Base-by-base conservation (phyloP, 2,329 filamentous ascomycete species). In the Paraconiothyrium brasiliense region DNA sequence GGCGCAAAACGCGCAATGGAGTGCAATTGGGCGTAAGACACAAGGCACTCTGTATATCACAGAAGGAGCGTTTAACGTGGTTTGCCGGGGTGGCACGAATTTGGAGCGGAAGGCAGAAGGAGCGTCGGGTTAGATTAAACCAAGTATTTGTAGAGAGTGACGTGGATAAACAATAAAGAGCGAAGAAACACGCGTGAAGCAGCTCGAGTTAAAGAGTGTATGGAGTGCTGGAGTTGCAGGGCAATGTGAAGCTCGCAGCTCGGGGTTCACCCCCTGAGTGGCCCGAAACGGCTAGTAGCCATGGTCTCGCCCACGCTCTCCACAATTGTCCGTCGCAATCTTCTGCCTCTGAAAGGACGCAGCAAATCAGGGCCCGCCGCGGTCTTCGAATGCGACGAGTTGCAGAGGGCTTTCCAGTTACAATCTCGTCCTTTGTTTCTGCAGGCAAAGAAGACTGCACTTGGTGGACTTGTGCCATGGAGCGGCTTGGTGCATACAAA, bases 161-260 rank as follows among this genome's bases (percentile, higher is more conserved):
- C 68, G 51, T 66, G 62, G 66, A 71, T 66, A 72, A 74, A 74
- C 64, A 65, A 63, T 68, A 70, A 68, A 61, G 61, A 54, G 49
- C 62, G 66, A 67, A 67, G 70, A 74, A 74, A 77, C 69, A 66
- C 62, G 61, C 68, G 68, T 73, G 74, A 78, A 63, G 71, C 71
- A 71, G 67, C 66, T 60, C 63, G 70, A 71, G 70, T 71, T 68
- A 74, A 73, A 60, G 67, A 72, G 71, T 66, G 65, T 67, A 67
- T 64, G 61, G 66, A 62, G 41, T 54, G 43, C 61, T 60, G 67
- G 71, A 70, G 68, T 66, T 62, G 67, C 68, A n/a, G 54, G 20
- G 30, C n/a, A n/a, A 51, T 37, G 48, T 47, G 41, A 37, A 27
- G 43, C 30, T 46, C 52, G 35, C 49, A 32, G n/a, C 30, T 51